phyloP scores from a whole-genome alignment of 2,329 filamentous ascomycete genomes.

The Colletotrichum sp. region DNA sequence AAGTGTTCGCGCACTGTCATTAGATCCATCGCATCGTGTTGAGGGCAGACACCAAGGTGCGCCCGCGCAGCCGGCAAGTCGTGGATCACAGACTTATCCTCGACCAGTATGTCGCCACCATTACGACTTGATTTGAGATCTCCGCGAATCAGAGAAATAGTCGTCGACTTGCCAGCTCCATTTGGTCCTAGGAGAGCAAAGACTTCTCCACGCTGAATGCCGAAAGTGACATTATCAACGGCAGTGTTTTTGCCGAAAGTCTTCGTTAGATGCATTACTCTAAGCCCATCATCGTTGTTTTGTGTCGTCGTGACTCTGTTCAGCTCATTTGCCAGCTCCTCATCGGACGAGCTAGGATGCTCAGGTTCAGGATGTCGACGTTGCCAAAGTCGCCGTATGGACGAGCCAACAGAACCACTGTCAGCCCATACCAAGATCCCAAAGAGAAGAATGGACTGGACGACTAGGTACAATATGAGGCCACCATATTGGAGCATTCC shows the following conservation, averaged over 20 bases:
- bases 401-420: slow-evolving; percentile 69
- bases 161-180: slow-evolving; percentile 90
- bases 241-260: slow-evolving; percentile 77
- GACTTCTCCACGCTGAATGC: slow-evolving; percentile 79
- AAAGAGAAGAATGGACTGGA: slow-evolving; percentile 77
- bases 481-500: slow-evolving; percentile 79
- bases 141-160: slow-evolving; percentile 88
- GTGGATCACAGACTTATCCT: slow-evolving; percentile 75
- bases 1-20: slow-evolving; percentile 92
- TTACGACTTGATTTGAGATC: slow-evolving; percentile 76
- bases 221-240: slow-evolving; percentile 89
- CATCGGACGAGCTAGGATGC: slow-evolving; percentile 43
- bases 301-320: slow-evolving; percentile 62
- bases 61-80: slow-evolving; percentile 74
- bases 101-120: slow-evolving; percentile 82
- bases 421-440: slow-evolving; percentile 80
- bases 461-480: slow-evolving; percentile 80
- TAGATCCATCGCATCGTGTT: slow-evolving; percentile 85
- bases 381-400: slow-evolving; percentile 41
- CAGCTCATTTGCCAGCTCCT: slow-evolving; percentile 70
- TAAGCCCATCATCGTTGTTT: slow-evolving; percentile 66
- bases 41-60: slow-evolving; percentile 89
- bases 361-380: slow-evolving; percentile 2
- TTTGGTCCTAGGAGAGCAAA: slow-evolving; percentile 92
- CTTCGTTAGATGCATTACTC: slow-evolving; percentile 83